Conservation (phyloP, 2,329 filamentous ascomycete species). For the Sclerotinia sclerotiorum region DNA sequence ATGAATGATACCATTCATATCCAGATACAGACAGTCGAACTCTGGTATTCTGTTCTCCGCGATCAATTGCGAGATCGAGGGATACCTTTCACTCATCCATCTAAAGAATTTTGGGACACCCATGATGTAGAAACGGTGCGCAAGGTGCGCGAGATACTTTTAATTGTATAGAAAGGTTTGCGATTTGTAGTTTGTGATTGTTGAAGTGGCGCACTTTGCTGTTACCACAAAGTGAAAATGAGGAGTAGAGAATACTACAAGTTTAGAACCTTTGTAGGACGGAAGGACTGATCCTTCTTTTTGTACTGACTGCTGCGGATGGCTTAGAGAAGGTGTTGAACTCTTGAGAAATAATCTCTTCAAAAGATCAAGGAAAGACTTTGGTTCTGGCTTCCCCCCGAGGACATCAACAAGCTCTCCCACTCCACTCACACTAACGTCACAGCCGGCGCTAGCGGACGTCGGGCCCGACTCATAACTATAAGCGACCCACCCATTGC, state of each 20-base stretch:
- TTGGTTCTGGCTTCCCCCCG: not conserved
- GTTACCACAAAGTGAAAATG: conserved; percentile 34
- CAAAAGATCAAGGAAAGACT: not conserved
- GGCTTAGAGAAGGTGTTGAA: conserved; percentile 3
- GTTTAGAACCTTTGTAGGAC: not conserved
- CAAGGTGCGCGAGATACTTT: not conserved
- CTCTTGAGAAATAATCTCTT: conserved; percentile 21
- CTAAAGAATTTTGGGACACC: conserved; percentile 59
- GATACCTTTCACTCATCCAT: conserved; percentile 99
- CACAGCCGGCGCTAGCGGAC: conserved; percentile 18
- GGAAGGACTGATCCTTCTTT: not conserved
- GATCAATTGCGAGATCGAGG: conserved; percentile 96
- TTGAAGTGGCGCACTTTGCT: conserved; percentile 32
- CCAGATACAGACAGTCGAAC: conserved; percentile 95
- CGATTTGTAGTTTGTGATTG: conserved; percentile 23
- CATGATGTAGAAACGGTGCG: conserved; percentile 32
- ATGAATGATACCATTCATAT: conserved; percentile 99
- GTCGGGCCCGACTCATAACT: conserved; percentile 23
- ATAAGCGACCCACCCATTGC: conserved; percentile 28
- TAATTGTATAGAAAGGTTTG: conserved; percentile 21
- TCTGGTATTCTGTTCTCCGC: conserved; percentile 98
- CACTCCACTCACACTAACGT: conserved; percentile 9
- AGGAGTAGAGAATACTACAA: not conserved
- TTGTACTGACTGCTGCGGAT: not conserved
- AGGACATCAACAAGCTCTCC: conserved; percentile 20